These are phyloP conservation scores for Candida krabiensis DNA, from an alignment of 805 yeast species.

Conservation along the genomic window DNA sequence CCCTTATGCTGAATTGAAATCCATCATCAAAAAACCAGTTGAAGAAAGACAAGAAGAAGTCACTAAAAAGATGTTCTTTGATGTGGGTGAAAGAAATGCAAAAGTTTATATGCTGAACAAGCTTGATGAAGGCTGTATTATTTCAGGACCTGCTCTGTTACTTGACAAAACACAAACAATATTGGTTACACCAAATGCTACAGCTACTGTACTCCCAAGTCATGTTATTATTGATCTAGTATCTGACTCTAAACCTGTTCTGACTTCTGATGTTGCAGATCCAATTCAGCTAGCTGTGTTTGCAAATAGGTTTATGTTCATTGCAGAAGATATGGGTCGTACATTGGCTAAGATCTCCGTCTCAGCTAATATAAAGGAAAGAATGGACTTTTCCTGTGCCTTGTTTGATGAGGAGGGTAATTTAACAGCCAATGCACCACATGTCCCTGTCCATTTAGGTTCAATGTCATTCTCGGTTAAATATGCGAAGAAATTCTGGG, in stretches of 20 bases:
- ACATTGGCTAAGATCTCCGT: slow-evolving; percentile 46
- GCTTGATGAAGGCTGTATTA: slow-evolving; percentile 47
- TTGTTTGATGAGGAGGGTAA: slow-evolving; percentile 46
- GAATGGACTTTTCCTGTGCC: slow-evolving; percentile 50
- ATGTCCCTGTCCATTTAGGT: slow-evolving; percentile 50
- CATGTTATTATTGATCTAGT: slow-evolving; percentile 32
- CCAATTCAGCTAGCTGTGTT: slow-evolving; percentile 46
- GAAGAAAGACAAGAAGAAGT: slow-evolving; percentile 56
- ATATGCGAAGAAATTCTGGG: slow-evolving; percentile 40
- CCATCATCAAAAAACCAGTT: slow-evolving; percentile 74
- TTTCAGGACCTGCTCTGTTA: slow-evolving; percentile 48
- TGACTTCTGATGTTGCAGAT: slow-evolving; percentile 40
- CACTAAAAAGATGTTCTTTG: slow-evolving; percentile 43
- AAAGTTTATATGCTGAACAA: slow-evolving; percentile 49
- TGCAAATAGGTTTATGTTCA: slow-evolving; percentile 48
- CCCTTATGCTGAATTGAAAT: too few species aligned
- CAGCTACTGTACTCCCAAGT: slow-evolving; percentile 34
- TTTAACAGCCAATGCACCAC: slow-evolving; percentile 27
- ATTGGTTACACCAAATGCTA: slow-evolving; percentile 34
- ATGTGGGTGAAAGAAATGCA: slow-evolving; percentile 22
- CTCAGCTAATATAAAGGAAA: slow-evolving; percentile 46
- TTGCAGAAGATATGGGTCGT: slow-evolving; percentile 50
- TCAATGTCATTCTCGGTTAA: slow-evolving; percentile 45
- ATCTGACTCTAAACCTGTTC: slow-evolving; percentile 32
- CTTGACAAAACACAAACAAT: slow-evolving; percentile 39